These are phyloP conservation scores for Talaromyces sp. DNA, from an alignment of 2,329 filamentous ascomycete genomes.

Conservation along the genomic window DNA sequence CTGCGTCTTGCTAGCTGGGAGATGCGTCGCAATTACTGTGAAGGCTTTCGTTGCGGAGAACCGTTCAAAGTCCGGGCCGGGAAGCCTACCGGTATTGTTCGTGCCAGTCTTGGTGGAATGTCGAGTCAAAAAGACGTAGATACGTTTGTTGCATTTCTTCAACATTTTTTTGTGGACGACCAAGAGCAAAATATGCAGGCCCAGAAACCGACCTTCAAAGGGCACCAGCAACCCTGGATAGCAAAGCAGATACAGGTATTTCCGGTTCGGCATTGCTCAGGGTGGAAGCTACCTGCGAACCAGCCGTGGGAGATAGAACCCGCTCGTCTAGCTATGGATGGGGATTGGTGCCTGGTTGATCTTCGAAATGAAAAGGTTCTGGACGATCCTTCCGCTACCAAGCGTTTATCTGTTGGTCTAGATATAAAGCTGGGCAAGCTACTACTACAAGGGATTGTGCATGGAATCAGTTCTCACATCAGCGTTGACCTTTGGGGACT, in stretches of 20 bases:
- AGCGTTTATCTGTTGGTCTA: conserved; percentile 53
- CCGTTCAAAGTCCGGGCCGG: conserved; percentile 77
- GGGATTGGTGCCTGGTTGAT: conserved; percentile 84
- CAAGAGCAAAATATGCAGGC: neutral
- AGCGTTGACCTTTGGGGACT: conserved; percentile 51
- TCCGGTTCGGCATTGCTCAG: conserved; percentile 92
- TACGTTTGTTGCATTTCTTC: conserved; percentile 65
- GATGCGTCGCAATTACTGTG: conserved; percentile 77
- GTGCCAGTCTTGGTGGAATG: conserved; percentile 86
- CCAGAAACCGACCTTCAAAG: neutral
- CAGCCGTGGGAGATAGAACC: conserved; percentile 69
- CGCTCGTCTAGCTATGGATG: conserved; percentile 87
- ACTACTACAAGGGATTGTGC: conserved; percentile 26
- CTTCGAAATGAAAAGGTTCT: neutral
- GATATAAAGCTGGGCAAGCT: conserved; percentile 16
- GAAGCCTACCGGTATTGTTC: conserved; percentile 81
- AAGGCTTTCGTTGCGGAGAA: conserved; percentile 77
- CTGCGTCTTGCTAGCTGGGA: conserved; percentile 73
- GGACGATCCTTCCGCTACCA: conserved; percentile 58
- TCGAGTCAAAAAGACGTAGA: conserved; percentile 72
- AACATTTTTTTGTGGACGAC: conserved; percentile 59
- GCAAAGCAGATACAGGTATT: conserved; percentile 64
- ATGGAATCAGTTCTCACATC: conserved; percentile 49
- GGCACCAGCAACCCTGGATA: conserved; percentile 44
- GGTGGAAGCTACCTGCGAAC: conserved; percentile 63